Evolutionary conservation across 208 protist species (phyloP).

Genomic region (Porcisia hertigi): DNA sequence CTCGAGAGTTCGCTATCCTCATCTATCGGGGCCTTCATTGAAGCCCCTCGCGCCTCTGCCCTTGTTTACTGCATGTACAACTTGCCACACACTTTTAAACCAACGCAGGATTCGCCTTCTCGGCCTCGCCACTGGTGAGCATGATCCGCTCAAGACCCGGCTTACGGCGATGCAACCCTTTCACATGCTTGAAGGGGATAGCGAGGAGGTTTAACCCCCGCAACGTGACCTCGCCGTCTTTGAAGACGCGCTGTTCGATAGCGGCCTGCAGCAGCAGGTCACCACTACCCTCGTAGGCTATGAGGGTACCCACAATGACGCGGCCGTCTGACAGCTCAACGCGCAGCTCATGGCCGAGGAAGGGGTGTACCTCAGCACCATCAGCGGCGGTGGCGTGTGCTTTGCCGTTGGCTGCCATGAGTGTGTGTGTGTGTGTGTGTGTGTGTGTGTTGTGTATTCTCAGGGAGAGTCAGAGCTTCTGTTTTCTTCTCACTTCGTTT

Average conservation of each 20-base stretch:
- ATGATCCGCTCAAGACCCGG: constrained; percentile 40
- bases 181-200: constrained; percentile 73
- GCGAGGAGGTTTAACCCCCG: constrained; percentile 57
- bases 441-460: background rate
- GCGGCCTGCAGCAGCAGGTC: constrained; percentile 67
- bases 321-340: constrained; percentile 79
- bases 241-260: constrained; percentile 72
- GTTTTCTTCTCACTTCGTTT: background rate
- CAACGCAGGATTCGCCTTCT: constrained; percentile 17
- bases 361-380: constrained; percentile 35
- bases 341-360: constrained; percentile 75
- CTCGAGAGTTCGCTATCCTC: background rate
- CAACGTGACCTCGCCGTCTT: constrained; percentile 60
- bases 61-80: constrained; percentile 3
- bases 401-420: constrained; percentile 2
- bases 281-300: constrained; percentile 76
- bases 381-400: constrained; percentile 3
- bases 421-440: background rate
- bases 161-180: constrained; percentile 60
- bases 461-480: background rate
- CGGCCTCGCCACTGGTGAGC: constrained; percentile 14
- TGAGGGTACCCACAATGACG: constrained; percentile 66
- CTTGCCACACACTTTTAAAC: background rate
- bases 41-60: background rate
- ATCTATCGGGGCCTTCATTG: background rate